Base-by-base conservation (phyloP, 2,329 filamentous ascomycete species). In the Coleophoma eucalyptorum region DNA sequence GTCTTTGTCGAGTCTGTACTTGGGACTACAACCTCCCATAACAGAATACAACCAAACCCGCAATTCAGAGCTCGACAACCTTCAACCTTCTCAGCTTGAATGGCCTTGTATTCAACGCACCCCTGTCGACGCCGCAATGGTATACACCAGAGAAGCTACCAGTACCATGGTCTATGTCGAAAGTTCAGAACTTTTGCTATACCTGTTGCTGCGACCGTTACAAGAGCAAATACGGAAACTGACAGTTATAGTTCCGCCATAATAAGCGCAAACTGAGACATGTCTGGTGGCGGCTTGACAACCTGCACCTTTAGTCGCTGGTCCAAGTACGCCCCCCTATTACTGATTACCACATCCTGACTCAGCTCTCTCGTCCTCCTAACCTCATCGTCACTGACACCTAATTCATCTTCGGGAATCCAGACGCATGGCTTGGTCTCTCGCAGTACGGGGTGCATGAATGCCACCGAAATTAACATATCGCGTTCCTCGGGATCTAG, bases 401-500 rank as follows among this genome's bases (percentile, higher is more conserved):
- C 93, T 2, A 96, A 67, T 54, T 92, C 87, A 63, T 97, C 93
- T 2, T 84, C 83, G 0, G 93, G 93, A 43, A 97, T 89, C 93
- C 93, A 97, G 35, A 97, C 86, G 0, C 89, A 89, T 0, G 93
- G 93, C 46, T 89, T 81, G 48, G 87, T 83, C 2, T 90, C 89
- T 4, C 92, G 83, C 43, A 96, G 77, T 1, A 93, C 92, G 31
- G 84, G 84, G 63, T 97, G 93, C 70, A 91, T 86, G 69, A 97
- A 97, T 1, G 92, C 90, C 60, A 90, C 86, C 48, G 86, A 86
- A 15, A 93, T 87, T 37, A 97, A 80, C 53, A 83, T 78, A 62
- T 97, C 92, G 57, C 93, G 81, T 66, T 96, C 90, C n/a, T 92
- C 89, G 0, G 90, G 89, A 2, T 89, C 94, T 40, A 97, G 76